Base-by-base conservation (phyloP, 1,284 basidiomycete species). In the Melanopsichium pennsylvanicum region DNA sequence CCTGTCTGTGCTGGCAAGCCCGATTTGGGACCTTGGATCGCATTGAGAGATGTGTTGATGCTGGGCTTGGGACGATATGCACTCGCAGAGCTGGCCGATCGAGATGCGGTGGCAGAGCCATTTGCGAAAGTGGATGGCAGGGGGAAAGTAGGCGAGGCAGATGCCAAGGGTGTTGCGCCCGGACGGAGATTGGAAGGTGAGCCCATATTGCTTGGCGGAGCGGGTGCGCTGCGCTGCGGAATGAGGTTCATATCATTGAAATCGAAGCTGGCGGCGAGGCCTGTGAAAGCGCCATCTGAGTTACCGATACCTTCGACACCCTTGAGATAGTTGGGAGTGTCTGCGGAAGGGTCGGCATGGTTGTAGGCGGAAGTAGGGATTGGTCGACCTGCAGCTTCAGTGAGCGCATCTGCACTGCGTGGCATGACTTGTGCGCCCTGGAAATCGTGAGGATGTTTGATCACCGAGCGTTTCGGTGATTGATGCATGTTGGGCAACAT, bases 371-470 rank as follows among this genome's bases (percentile, higher is more conserved):
- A 36, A 31, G 58, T 25, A 10, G 38, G 22, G 1, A n/a, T 26
- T 3, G 40, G 32, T 5, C 57, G 48, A 10, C 36, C 43, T 4
- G 51, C 23, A 11, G 58, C 59, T 35, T 68, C 52, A 26, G 57
- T 46, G n/a, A 72, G 54, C n/a, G 61, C 47, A 15, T 73, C 63
- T 33, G 70, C 58, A 29, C 44, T 64, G 25, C 48, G 41, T 21
- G 67, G 56, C 61, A 70, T 56, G 56, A 70, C 52, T 39, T 70
- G 72, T 21, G 74, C 74, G 29, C 74, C 74, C 11, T 72, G 59
- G 33, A 75, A 76, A 35, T 75, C 66, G 41, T 76, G 74, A 26
- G 74, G 74, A 33, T 76, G 74, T 37, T 67, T 68, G 58, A 76
- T 76, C 43, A 75, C 57, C 37, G 74, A 76, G 12, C 72, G 42